Conservation (phyloP, 2,329 filamentous ascomycete species). For the Apiospora malaysiana region DNA sequence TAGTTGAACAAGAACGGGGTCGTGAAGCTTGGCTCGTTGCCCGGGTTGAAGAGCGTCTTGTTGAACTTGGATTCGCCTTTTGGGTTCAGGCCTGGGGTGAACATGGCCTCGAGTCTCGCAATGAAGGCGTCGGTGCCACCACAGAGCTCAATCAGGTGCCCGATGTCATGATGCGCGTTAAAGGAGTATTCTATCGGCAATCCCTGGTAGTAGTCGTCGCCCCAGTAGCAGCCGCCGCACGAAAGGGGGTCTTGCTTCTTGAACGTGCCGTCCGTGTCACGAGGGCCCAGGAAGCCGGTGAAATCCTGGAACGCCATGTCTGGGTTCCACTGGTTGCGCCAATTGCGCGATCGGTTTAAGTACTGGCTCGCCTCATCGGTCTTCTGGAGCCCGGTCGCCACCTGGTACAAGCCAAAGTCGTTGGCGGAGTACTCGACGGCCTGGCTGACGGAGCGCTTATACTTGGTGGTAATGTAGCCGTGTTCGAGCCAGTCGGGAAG, state of each 20-base stretch:
- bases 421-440: conserved; percentile 73
- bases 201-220: conserved; percentile 64
- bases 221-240: conserved; percentile 72
- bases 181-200: conserved; percentile 71
- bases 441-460: conserved; percentile 65
- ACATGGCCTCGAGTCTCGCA: conserved; percentile 65
- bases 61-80: conserved; percentile 50
- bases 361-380: conserved; percentile 61
- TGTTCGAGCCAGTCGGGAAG: conserved; percentile 70
- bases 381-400: conserved; percentile 64
- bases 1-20: conserved; percentile 75
- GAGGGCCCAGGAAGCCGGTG: conserved; percentile 70
- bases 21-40: conserved; percentile 71
- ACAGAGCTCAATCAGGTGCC: conserved; percentile 55
- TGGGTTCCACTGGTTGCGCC: conserved; percentile 75
- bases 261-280: conserved; percentile 57
- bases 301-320: conserved; percentile 63
- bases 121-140: conserved; percentile 64
- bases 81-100: conserved; percentile 53
- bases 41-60: conserved; percentile 68
- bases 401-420: conserved; percentile 70
- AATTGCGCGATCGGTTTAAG: conserved; percentile 67
- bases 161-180: conserved; percentile 71
- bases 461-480: conserved; percentile 70
- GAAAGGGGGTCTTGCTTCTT: conserved; percentile 59